Evolutionary conservation across 2,329 filamentous ascomycete species (phyloP), one percentile per base, ranked within the genome.

Genomic region (Neonectria punicea): DNA sequence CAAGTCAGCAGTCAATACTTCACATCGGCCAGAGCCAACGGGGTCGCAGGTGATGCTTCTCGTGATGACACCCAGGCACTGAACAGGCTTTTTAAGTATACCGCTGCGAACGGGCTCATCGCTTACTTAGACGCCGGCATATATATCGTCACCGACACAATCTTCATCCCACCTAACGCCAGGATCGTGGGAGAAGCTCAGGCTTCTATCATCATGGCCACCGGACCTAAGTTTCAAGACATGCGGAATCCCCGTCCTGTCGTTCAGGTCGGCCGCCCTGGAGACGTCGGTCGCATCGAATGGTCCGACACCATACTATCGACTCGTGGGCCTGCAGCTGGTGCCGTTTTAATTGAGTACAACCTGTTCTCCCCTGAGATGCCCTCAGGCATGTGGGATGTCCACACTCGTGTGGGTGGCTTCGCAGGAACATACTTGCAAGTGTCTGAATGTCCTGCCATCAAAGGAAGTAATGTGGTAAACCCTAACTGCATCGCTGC

Each of bases 31-130:
- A 92, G 92, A 70, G 83, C 60, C 11, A 65, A 58, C 20, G 73
- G 73, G 4, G 73, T 71, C 30, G 82, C 14, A 82, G 93, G 93
- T 66, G 92, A 96, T 72, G 93, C 92, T 39, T 76, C 77, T 2
- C 90, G 91, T 1, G 93, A 96, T 69, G 93, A 96, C 74, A 94
- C 93, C 1, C 82, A 82, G 8, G 88, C 87, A 14, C 86, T 96
- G 16, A 75, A 73, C 32, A 46, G 28, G 1, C 86, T 92, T 14
- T 84, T 95, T 65, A 69, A 83, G 87, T 73, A 72, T 63, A 73
- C 77, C 11, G 86, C 84, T 50, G 86, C 86, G 9, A 82, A 83
- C 0, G 85, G 85, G 56, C 83, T 85, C 61, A 78, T 92, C 25
- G 84, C 87, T 16, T 91, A 84, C 71, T 82, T 92, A 61, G 88